Conservation (phyloP, 805 yeast genomes). For the Schwanniomyces yamadae region DNA sequence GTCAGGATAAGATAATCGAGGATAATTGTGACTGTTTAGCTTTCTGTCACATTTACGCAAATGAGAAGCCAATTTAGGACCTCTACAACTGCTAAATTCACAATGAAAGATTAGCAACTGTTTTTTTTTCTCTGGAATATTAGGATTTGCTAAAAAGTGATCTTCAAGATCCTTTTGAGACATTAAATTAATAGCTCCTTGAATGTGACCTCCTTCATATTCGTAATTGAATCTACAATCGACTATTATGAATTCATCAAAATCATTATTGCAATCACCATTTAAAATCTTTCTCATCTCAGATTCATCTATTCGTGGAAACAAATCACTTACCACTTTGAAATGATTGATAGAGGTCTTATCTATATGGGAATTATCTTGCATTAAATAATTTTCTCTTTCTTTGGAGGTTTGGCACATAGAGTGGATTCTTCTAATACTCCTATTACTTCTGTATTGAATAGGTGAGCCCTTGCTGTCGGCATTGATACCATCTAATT, state of each 20-base stretch:
- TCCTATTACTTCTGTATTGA: constrained; percentile 19
- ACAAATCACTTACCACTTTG: constrained; percentile 49
- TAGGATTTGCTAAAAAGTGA: constrained; percentile 37
- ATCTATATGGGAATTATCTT: constrained; percentile 33
- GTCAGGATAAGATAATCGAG: constrained; percentile 83
- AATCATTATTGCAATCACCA: constrained; percentile 49
- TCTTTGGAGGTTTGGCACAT: constrained; percentile 57
- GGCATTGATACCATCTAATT: constrained; percentile 16
- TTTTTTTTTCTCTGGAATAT: constrained; percentile 19
- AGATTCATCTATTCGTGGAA: constrained; percentile 63
- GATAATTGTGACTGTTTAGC: constrained; percentile 71
- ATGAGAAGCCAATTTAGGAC: constrained; percentile 91
- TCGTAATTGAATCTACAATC: constrained; percentile 96
- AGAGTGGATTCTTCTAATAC: constrained; percentile 62
- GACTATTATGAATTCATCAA: constrained; percentile 58
- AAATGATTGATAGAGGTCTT: constrained; percentile 29
- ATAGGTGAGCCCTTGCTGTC: constrained; percentile 20
- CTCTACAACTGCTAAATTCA: constrained; percentile 88
- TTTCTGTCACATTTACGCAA: constrained; percentile 81
- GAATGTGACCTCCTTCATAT: constrained; percentile 88
- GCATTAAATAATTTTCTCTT: constrained; percentile 18
- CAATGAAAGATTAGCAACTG: constrained; percentile 83
- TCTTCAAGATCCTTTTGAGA: constrained; percentile 68
- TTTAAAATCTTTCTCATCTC: constrained; percentile 58
- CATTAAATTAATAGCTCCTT: constrained; percentile 75